Conservation (phyloP, 2,329 filamentous ascomycete species). For the Trichoderma endophyticum region DNA sequence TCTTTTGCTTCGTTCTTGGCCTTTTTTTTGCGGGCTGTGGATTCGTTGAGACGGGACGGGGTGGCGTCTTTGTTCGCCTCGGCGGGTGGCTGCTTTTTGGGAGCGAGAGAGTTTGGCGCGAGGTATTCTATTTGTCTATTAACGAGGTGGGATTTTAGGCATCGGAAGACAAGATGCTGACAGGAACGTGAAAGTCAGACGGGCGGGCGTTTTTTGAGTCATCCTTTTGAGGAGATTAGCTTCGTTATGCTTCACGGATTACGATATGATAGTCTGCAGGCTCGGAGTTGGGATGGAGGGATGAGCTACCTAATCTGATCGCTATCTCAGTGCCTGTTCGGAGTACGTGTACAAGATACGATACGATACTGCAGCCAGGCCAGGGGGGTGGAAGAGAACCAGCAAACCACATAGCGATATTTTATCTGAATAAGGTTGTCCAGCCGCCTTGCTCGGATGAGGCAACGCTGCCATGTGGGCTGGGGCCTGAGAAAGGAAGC, state of each 20-base stretch:
- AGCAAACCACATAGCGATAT: not conserved
- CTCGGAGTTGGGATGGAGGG: not conserved
- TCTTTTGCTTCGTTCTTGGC: not conserved
- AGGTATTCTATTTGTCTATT: not conserved
- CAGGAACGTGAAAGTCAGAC: not conserved
- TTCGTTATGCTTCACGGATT: not conserved
- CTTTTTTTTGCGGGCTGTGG: not conserved
- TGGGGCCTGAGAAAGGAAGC: not conserved
- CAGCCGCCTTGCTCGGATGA: not conserved
- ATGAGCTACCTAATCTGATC: not conserved
- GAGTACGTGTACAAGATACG: not conserved
- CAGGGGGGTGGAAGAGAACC: not conserved
- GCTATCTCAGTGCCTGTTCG: not conserved
- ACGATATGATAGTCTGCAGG: not conserved
- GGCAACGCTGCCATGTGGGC: constrained; percentile 9
- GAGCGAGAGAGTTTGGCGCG: not conserved
- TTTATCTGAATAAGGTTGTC: not conserved
- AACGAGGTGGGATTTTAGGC: not conserved
- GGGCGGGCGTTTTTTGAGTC: not conserved
- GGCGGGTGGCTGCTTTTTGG: not conserved
- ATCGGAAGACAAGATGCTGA: not conserved
- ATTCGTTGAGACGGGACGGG: not conserved
- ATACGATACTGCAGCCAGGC: not conserved
- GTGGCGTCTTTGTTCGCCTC: not conserved
- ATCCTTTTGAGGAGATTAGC: not conserved